Evolutionary conservation across 176 grass and related monocot species (phyloP), one percentile per base, ranked within the genome.

Genomic region (Cenchrus americanus): DNA sequence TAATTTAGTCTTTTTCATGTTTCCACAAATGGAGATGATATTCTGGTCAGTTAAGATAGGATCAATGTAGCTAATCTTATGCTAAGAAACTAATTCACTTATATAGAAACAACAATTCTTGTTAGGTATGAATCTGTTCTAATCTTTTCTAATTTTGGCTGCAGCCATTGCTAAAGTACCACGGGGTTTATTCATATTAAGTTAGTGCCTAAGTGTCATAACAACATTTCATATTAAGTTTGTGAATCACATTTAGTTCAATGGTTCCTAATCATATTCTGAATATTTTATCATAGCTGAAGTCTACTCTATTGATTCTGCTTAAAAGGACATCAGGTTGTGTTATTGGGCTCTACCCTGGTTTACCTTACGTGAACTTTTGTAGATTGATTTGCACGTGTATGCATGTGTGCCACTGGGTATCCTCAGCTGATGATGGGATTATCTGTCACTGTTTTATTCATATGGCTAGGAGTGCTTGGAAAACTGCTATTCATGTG

Each of bases 11-110:
- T 58, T 41, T 41, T 58, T 43, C 10, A 14, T 41, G 21, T 37
- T 55, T 41, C 17, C n/a, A 75, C 19, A 12, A 22, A 59, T 32
- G 8, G 1, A 44, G 53, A 69, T 76, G 37, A 22, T 69, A 40
- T 57, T n/a, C n/a, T n/a, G n/a, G n/a, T n/a, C n/a, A n/a, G n/a
- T n/a, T n/a, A n/a, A n/a, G n/a, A n/a, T 57, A 54, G 4, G 48
- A 14, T 2, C 27, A 17, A 37, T 54, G 18, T n/a, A 76, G 26
- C 73, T 58, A 7, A 44, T n/a, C 19, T 61, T 42, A 61, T 77
- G 54, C 37, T 61, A 61, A 26, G 41, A 71, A 71, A 48, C 69
- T 71, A 71, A 49, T 71, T 26, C 41, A 62, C 44, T 62, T 47
- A 47, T 3, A 46, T n/a, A 22, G 12, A 62, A 47, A 21, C 59